Evolutionary conservation across 1,139 yeast genomes (phyloP), one percentile per base, ranked within the genome.

Genomic region (Yamadazyma dushanensis): DNA sequence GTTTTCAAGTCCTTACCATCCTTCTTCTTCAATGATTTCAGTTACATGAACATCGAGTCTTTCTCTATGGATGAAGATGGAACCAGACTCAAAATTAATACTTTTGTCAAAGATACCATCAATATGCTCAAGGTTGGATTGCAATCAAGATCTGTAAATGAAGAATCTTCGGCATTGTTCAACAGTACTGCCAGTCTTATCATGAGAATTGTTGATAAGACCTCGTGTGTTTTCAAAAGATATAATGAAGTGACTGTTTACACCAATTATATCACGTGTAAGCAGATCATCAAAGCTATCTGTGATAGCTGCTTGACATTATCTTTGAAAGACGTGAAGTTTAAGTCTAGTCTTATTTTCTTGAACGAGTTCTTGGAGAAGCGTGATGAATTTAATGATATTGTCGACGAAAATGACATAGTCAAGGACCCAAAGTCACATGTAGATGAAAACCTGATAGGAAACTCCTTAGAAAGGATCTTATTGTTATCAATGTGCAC

Each of bases 401-500:
- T 50, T 3, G 38, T 62, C 4, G 48, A 49, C 4, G 39, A 45
- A 7, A 66, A 63, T 37, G 48, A 46, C 8, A 51, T 62, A 3
- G 50, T 57, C 5, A 22, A 26, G 2, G 49, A 51, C 34, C 36
- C 31, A 16, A 45, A 41, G 38, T 47, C 42, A 26, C 49, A 46
- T 31, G 11, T 3, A 3, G 49, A 43, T 31, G 51, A 47, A 22
- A 32, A 28, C 14, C 39, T 13, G 20, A 34, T 36, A 3, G 38
- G 49, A 11, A 47, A 52, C 34, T 44, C 51, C 18, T 36, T 46
- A 23, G 81, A 80, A 54, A 70, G 73, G 49, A 60, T 73, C 21
- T 51, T 75, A 51, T 57, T 78, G 14, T 56, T 78, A 30, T 65
- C 76, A 3, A 57, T 80, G 22, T 73, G 83, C 43, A 73, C 83